Percentiles rank a stretch among this genome's conserved stretches.
These are phyloP conservation scores for Gossypium armourianum DNA, from an alignment of 441 rosid species.

Conservation along the genomic window DNA sequence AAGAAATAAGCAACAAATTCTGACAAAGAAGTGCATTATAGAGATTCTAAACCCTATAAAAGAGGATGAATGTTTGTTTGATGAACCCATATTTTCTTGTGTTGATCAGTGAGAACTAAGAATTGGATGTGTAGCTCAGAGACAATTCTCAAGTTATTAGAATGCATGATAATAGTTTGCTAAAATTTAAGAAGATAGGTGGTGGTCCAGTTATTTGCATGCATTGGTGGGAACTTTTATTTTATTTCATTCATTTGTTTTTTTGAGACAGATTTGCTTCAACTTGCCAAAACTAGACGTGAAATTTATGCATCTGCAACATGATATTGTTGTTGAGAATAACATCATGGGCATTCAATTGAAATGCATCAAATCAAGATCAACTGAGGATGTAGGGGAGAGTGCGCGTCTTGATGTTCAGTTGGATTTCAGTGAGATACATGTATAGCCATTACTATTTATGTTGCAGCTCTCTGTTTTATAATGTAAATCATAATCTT, in stretches of 20 bases:
- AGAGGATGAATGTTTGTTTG: not conserved
- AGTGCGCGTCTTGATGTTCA: slow-evolving; percentile 78
- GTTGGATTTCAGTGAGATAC: slow-evolving; percentile 86
- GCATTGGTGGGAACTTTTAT: not conserved
- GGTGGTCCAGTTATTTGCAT: not conserved
- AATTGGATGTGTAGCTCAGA: slow-evolving; percentile 3
- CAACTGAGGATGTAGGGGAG: slow-evolving; percentile 81
- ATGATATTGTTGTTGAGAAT: slow-evolving; percentile 55
- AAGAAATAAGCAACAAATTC: not conserved
- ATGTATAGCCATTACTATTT: slow-evolving; percentile 41
- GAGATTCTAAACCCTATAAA: not conserved
- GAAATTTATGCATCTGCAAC: slow-evolving; percentile 63
- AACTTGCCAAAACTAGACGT: slow-evolving; percentile 70
- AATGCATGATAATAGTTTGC: not conserved
- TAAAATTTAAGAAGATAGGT: not conserved
- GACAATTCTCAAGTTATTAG: not conserved
- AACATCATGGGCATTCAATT: slow-evolving; percentile 76
- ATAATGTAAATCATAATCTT: slow-evolving; percentile 17
- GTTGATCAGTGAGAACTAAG: slow-evolving; percentile 1
- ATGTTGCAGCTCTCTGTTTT: slow-evolving; percentile 23
- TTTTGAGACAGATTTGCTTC: slow-evolving; percentile 55
- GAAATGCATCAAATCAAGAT: slow-evolving; percentile 56
- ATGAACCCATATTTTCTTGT: not conserved
- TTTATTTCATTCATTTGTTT: slow-evolving; percentile 4
- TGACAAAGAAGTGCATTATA: not conserved